Percentiles rank a stretch among this genome's conserved stretches.
These are phyloP conservation scores for Wickerhamiella domercqiae DNA, from an alignment of 805 yeast species.

Conservation along the genomic window DNA sequence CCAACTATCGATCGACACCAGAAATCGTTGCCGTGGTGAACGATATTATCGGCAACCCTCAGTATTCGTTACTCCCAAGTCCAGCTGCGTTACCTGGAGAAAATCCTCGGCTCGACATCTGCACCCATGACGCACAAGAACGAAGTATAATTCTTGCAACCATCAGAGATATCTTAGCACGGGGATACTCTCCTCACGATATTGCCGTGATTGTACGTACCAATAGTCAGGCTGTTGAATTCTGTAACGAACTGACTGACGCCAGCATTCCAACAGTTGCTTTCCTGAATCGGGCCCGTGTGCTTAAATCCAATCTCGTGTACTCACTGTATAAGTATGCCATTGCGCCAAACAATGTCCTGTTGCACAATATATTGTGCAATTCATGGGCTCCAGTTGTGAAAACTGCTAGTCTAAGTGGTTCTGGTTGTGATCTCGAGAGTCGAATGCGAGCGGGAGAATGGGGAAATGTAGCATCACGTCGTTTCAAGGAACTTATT, in stretches of 20 bases:
- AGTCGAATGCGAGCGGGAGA: not conserved
- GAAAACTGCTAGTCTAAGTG: not conserved
- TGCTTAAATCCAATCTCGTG: constrained; percentile 5
- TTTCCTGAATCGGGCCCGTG: constrained; percentile 4
- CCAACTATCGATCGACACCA: constrained; percentile 13
- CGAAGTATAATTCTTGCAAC: not conserved
- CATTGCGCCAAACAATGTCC: constrained; percentile 7
- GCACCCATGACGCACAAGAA: constrained; percentile 1
- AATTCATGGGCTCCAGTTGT: constrained; percentile 1
- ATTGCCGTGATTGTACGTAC: constrained; percentile 10
- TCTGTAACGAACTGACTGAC: not conserved
- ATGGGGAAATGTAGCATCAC: not conserved
- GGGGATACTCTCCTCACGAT: constrained; percentile 2
- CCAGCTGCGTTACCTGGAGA: not conserved
- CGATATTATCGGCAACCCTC: no score
- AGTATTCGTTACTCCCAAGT: no score
- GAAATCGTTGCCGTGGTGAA: constrained; percentile 6
- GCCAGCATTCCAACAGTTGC: constrained; percentile 3
- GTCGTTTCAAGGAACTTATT: not conserved
- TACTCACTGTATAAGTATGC: constrained; percentile 10
- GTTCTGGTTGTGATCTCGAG: not conserved
- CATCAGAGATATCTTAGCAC: constrained; percentile 1
- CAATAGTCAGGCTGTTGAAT: constrained; percentile 3
- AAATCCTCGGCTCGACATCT: constrained; percentile 6
- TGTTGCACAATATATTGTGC: constrained; percentile 9